phyloP scores from a whole-genome alignment of 129 eudicot species.

The Smallanthus sonchifolius region DNA sequence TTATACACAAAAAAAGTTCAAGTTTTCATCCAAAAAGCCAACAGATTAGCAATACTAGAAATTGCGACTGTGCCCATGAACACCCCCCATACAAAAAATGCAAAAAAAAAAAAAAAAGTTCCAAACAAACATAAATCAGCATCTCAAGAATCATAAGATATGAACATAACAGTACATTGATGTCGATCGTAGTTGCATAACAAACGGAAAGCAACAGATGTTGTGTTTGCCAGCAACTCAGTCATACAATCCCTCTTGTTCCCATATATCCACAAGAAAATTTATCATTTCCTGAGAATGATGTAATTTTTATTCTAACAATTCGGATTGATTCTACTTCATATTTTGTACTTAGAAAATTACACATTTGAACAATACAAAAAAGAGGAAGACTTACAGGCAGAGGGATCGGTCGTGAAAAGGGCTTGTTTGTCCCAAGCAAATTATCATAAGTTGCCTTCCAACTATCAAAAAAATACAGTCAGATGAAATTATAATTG shows the following conservation, averaged over 20 bases:
- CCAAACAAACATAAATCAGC: constrained; percentile 21
- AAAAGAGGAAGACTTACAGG: constrained; percentile 46
- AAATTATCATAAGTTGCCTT: constrained; percentile 69
- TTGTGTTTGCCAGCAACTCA: constrained; percentile 29
- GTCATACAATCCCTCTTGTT: constrained; percentile 85
- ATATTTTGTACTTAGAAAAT: not conserved
- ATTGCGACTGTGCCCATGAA: not conserved
- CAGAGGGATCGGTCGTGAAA: constrained; percentile 64
- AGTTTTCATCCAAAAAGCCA: not conserved
- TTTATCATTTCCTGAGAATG: constrained; percentile 78
- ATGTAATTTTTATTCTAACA: not conserved
- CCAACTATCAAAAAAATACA: constrained; percentile 46
- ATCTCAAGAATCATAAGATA: constrained; percentile 12
- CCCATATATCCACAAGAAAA: constrained; percentile 85
- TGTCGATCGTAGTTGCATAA: not conserved
- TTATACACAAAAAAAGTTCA: not conserved
- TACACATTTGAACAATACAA: not conserved
- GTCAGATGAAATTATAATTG: not conserved
- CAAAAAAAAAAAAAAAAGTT: not conserved
- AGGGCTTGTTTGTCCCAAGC: constrained; percentile 77
- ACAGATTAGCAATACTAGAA: not conserved
- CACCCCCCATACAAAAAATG: not conserved
- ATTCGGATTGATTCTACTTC: not conserved
- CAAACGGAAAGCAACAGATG: constrained; percentile 5
- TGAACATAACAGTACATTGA: constrained; percentile 6